Evolutionary conservation across 139 green algal species (phyloP).

Genomic region (Mesotaenium endlicherianum): DNA sequence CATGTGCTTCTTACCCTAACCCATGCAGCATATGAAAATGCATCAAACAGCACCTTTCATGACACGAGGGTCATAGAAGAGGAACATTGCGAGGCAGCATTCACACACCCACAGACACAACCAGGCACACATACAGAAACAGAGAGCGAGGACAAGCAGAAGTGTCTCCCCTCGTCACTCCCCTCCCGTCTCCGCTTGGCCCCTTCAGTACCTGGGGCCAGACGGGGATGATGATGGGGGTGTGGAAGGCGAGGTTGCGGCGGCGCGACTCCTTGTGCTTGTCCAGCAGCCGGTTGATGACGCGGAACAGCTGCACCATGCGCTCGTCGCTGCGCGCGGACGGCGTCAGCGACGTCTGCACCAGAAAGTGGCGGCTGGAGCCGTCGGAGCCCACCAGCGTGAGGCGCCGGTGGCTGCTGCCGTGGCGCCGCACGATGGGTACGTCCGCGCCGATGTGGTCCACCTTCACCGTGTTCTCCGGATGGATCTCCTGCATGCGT

Average conservation of each 20-base stretch:
- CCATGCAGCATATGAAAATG: no score
- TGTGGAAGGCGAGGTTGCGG: constrained; percentile 72
- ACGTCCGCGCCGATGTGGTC: constrained; percentile 80
- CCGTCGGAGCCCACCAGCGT: constrained; percentile 84
- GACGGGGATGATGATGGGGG: constrained; percentile 81
- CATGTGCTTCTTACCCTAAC: no score
- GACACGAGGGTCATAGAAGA: no score
- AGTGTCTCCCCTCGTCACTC: no score
- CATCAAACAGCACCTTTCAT: no score
- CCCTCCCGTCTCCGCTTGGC: no score
- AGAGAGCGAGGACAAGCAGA: no score
- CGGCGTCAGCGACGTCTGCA: constrained; percentile 74
- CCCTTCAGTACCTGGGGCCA: constrained; percentile 84
- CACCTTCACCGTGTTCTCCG: constrained; percentile 67
- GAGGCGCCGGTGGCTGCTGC: constrained; percentile 73
- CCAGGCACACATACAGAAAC: no score
- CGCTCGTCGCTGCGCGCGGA: constrained; percentile 76
- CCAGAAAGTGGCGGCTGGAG: constrained; percentile 70
- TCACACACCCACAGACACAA: no score
- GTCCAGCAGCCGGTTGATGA: constrained; percentile 80
- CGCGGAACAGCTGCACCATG: constrained; percentile 68
- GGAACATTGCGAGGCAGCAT: no score
- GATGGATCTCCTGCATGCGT: constrained; percentile 24
- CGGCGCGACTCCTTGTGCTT: constrained; percentile 68
- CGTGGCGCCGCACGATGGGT: constrained; percentile 79